Evolutionary conservation across 768 basidiomycete genomes (phyloP).

Genomic region (Coprinellus micaceus): DNA sequence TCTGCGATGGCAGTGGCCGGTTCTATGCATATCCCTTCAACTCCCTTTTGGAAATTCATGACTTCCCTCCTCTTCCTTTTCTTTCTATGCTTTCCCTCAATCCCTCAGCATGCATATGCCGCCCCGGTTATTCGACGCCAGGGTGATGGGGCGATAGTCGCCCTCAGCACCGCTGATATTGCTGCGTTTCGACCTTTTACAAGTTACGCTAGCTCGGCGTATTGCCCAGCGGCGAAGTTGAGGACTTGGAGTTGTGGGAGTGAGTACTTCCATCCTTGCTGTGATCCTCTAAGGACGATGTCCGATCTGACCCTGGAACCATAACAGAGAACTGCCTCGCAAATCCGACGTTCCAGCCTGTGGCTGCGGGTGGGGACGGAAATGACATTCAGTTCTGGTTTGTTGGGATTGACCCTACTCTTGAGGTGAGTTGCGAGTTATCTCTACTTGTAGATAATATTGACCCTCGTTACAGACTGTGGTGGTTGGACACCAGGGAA

Average conservation of each 20-base stretch:
- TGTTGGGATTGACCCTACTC: slow-evolving; percentile 37
- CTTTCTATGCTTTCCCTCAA: neutral
- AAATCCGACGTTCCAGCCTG: slow-evolving; percentile 44
- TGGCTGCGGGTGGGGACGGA: slow-evolving; percentile 50
- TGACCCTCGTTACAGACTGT: slow-evolving; percentile 21
- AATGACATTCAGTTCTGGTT: slow-evolving; percentile 42
- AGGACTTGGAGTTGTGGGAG: slow-evolving; percentile 53
- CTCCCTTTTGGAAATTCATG: neutral
- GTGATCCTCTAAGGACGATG: neutral
- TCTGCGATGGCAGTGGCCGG: too few relatives aligned
- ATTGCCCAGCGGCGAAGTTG: slow-evolving; percentile 43
- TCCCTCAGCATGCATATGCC: neutral
- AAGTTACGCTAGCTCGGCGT: slow-evolving; percentile 47
- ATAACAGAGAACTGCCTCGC: slow-evolving; percentile 42
- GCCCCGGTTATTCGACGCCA: neutral
- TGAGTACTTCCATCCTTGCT: neutral
- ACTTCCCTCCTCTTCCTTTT: neutral
- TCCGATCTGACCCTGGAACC: neutral
- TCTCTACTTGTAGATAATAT: neutral
- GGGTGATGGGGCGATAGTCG: neutral
- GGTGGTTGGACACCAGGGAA: slow-evolving; percentile 36
- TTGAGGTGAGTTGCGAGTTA: slow-evolving; percentile 21
- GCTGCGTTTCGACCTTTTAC: slow-evolving; percentile 43
- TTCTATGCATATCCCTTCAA: too few relatives aligned
- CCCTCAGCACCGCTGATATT: slow-evolving; percentile 31